These are phyloP conservation scores for Venturia asperata DNA, from an alignment of 2,329 filamentous ascomycete species.

Conservation along the genomic window DNA sequence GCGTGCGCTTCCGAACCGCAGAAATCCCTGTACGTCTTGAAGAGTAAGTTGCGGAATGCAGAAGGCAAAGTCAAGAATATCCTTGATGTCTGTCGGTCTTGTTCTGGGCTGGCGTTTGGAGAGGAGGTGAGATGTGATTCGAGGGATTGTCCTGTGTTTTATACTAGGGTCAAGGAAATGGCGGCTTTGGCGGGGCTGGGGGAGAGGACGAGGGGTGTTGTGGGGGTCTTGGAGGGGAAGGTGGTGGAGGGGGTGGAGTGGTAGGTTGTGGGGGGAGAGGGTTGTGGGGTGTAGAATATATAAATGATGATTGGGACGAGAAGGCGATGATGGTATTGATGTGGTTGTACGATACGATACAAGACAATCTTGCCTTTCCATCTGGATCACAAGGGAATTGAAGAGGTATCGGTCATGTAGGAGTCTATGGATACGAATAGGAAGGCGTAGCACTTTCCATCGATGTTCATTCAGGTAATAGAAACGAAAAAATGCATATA, in stretches of 20 bases:
- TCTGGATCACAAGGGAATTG: no score
- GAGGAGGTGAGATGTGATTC: slow-evolving; percentile 85
- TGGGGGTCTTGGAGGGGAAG: slow-evolving; percentile 35
- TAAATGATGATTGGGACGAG: background rate
- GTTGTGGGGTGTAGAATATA: background rate
- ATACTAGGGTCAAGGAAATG: slow-evolving; percentile 61
- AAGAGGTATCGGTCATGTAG: no score
- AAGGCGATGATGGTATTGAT: background rate
- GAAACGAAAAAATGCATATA: no score
- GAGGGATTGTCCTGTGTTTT: slow-evolving; percentile 89
- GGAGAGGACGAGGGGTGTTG: slow-evolving; percentile 35
- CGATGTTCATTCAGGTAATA: no score
- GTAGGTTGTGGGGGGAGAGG: slow-evolving; percentile 20
- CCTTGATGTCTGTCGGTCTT: slow-evolving; percentile 68
- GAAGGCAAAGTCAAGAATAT: slow-evolving; percentile 61
- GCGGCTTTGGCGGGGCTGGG: slow-evolving; percentile 38
- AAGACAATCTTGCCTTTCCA: no score
- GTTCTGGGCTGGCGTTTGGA: slow-evolving; percentile 62
- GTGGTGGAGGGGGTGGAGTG: slow-evolving; percentile 24
- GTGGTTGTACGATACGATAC: background rate
- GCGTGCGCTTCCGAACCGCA: slow-evolving; percentile 50
- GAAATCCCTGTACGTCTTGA: slow-evolving; percentile 57
- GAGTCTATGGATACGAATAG: no score
- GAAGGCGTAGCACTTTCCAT: no score
- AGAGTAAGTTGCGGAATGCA: slow-evolving; percentile 52